A percentile compares a stretch with the other conserved stretches of the same genome.
Conservation (phyloP, 495 filamentous ascomycete species). For the Chaetomium tenue region DNA sequence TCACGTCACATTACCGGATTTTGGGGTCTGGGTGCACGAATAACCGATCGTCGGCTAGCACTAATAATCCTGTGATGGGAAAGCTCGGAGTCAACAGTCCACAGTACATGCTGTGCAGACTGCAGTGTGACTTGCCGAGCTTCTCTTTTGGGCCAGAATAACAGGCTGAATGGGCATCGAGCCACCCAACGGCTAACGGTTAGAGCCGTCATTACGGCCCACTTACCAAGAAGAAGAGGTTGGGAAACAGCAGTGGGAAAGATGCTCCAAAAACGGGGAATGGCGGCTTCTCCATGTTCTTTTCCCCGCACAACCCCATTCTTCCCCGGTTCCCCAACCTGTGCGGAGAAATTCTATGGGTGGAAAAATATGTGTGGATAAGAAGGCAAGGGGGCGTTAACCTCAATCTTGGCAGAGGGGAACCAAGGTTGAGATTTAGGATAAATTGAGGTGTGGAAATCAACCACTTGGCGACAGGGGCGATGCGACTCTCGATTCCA, state of each 20-base stretch:
- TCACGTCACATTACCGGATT: no score
- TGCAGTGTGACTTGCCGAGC: neutral
- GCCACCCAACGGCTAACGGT: neutral
- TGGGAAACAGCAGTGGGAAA: neutral
- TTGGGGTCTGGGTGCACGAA: no score
- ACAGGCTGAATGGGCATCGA: conserved; percentile 12
- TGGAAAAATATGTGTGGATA: conserved; percentile 4
- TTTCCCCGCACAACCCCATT: conserved; percentile 6
- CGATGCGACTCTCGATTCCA: conserved; percentile 8
- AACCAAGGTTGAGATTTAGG: conserved; percentile 6
- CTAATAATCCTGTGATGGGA: neutral
- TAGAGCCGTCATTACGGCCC: neutral
- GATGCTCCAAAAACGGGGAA: neutral
- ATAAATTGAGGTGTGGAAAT: conserved; percentile 15
- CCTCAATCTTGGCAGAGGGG: conserved; percentile 10
- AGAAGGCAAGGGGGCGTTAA: neutral
- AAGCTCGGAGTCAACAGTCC: neutral
- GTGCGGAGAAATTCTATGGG: conserved; percentile 12
- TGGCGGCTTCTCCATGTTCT: neutral
- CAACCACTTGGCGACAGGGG: conserved; percentile 13
- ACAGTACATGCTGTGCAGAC: neutral
- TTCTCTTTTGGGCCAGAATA: neutral
- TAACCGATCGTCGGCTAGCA: no score
- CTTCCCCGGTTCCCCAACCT: conserved; percentile 5
- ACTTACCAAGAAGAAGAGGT: neutral